Evolutionary conservation across 768 basidiomycete genomes (phyloP), one percentile per base, ranked within the genome.

Genomic region (Mycena metata): DNA sequence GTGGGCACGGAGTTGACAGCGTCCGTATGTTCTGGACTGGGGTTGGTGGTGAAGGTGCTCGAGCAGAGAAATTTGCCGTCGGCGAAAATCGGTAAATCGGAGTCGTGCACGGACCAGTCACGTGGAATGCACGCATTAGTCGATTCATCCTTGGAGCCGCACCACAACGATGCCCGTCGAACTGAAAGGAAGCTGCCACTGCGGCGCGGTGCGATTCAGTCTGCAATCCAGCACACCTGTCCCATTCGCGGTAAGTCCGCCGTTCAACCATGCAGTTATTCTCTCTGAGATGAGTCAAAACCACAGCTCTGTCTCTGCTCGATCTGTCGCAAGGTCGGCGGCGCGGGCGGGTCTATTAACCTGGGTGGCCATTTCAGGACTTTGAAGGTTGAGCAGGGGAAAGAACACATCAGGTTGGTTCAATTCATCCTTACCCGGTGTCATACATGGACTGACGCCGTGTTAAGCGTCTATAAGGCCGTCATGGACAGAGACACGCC

Each of bases 291-390:
- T n/a, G n/a, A n/a, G 23, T 6, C 5, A 9, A 33, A 52, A n/a
- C 50, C 39, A 12, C 24, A 90, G 87, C 75, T 91, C 36, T 91
- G 90, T 71, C 59, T 87, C 7, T 91, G 90, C 74, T 90, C 89
- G 39, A 90, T 91, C 68, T 91, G 90, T 73, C 86, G 90, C 64
- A 91, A 91, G 76, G 88, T 90, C 12, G 90, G 90, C 43, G 90
- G 90, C 16, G 79, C 79, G 0, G 89, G 90, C 15, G 90, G 90
- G 0, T 87, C 89, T 2, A 84, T 91, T 75, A 91, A 91, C 68
- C 84, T 91, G n/a, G 87, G 89, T 24, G 90, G 84, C 1, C 78
- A 85, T 51, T 80, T 80, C 16, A 75, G 86, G 0, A 87, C 87
- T 0, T 77, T 91, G 54, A 77, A 85, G 45, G 74, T 91, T 49